Conservation (phyloP, 2,329 filamentous ascomycete genomes). For the Purpureocillium lavendulum region DNA sequence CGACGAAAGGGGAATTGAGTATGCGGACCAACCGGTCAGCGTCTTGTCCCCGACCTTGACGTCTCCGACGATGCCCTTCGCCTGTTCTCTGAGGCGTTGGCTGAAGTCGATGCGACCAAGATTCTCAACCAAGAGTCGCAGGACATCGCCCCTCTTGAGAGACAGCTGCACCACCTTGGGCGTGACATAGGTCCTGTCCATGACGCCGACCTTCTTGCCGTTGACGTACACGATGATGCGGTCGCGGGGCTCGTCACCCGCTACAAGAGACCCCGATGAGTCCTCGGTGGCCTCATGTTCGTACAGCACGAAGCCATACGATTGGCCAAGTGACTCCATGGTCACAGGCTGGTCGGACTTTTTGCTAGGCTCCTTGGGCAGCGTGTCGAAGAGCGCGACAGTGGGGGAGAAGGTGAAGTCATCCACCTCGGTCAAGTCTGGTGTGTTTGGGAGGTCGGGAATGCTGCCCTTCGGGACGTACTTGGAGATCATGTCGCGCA, state of each 20-base stretch:
- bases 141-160: conserved; percentile 27
- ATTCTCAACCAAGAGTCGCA: conserved; percentile 40
- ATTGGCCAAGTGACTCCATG: conserved; percentile 37
- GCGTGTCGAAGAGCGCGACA: conserved; percentile 27
- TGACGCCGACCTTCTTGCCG: conserved; percentile 28
- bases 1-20: conserved; percentile 17
- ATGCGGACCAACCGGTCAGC: conserved; percentile 30
- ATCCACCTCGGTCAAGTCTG: conserved; percentile 22
- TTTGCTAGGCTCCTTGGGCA: conserved; percentile 12
- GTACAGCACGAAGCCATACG: conserved; percentile 36
- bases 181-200: conserved; percentile 34
- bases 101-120: conserved; percentile 40
- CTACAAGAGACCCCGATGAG: conserved; percentile 22
- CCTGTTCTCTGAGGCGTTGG: conserved; percentile 31
- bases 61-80: conserved; percentile 35
- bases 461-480: conserved; percentile 26
- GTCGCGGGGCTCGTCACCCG: conserved; percentile 35
- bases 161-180: conserved; percentile 27
- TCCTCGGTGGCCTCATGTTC: conserved; percentile 20
- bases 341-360: conserved; percentile 21
- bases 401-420: conserved; percentile 28
- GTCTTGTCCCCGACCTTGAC: conserved; percentile 27
- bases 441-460: conserved; percentile 24
- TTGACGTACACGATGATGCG: conserved; percentile 40
- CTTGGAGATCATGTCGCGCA: conserved; percentile 29